These are phyloP conservation scores for Dioszegia hungarica DNA, from an alignment of 768 basidiomycete species.

Conservation along the genomic window DNA sequence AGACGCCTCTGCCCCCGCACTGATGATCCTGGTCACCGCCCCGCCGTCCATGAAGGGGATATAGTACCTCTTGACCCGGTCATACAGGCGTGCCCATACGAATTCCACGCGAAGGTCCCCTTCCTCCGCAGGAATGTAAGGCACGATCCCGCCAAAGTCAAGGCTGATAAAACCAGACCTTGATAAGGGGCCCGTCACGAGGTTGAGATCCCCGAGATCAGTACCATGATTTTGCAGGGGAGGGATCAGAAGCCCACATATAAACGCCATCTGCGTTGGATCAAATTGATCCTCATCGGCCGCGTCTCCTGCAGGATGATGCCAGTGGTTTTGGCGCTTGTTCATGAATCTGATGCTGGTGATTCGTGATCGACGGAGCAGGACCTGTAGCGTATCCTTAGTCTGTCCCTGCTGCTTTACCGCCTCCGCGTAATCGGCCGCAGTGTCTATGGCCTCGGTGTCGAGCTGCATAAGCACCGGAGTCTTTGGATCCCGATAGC, in stretches of 20 bases:
- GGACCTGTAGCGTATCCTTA: too few species aligned
- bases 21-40: neutral
- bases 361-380: too few species aligned
- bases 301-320: neutral
- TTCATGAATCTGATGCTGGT: neutral
- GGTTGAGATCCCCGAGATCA: too few species aligned
- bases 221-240: too few species aligned
- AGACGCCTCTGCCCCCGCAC: too few species aligned
- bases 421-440: too few species aligned
- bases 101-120: neutral
- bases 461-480: neutral
- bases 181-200: too few species aligned
- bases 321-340: slow-evolving; percentile 1
- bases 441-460: neutral
- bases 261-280: neutral
- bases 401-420: too few species aligned
- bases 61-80: neutral
- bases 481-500: neutral
- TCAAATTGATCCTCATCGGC: neutral
- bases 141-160: neutral
- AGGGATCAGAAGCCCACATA: neutral
- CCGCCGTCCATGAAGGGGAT: neutral
- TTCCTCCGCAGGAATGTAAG: neutral
- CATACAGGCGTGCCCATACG: too few species aligned
- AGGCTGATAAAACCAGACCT: neutral